These are phyloP conservation scores for Toxicodendron radicans DNA, from an alignment of 345 rosid species.

Conservation along the genomic window DNA sequence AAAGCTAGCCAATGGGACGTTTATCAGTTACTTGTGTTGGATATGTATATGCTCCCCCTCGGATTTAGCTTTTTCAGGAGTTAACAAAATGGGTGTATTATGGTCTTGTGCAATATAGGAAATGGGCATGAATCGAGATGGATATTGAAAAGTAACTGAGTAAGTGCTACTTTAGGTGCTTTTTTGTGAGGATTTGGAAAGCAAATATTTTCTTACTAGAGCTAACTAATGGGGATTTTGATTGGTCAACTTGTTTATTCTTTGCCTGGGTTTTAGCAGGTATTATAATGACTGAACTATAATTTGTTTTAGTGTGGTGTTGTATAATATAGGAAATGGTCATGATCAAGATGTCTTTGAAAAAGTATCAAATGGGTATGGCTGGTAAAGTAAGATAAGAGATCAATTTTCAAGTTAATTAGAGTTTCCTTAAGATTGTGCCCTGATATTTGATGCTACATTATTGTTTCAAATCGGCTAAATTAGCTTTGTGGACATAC, in stretches of 20 bases:
- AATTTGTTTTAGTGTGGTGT: not conserved
- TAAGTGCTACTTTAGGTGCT: not conserved
- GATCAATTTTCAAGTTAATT: not conserved
- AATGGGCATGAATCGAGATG: not conserved
- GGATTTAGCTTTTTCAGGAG: not conserved
- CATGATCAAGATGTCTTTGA: not conserved
- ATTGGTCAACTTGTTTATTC: not conserved
- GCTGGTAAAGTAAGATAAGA: conserved; percentile 2
- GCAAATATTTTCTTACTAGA: not conserved
- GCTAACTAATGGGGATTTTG: not conserved
- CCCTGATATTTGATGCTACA: not conserved
- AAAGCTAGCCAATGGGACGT: not conserved
- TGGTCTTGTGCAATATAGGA: not conserved
- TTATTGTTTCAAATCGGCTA: not conserved
- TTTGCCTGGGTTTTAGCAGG: not conserved
- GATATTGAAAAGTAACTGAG: not conserved
- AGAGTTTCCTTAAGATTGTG: not conserved
- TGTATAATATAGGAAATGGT: not conserved
- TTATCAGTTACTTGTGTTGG: not conserved
- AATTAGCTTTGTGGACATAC: not conserved
- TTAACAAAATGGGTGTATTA: not conserved
- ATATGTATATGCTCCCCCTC: not conserved
- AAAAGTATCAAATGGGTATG: not conserved
- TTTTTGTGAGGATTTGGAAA: not conserved
- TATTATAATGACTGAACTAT: no score